Percentiles rank a stretch among this genome's conserved stretches.
Evolutionary conservation across 116 monocot genomes (phyloP).

Genomic region (Phalaenopsis hybrid): DNA sequence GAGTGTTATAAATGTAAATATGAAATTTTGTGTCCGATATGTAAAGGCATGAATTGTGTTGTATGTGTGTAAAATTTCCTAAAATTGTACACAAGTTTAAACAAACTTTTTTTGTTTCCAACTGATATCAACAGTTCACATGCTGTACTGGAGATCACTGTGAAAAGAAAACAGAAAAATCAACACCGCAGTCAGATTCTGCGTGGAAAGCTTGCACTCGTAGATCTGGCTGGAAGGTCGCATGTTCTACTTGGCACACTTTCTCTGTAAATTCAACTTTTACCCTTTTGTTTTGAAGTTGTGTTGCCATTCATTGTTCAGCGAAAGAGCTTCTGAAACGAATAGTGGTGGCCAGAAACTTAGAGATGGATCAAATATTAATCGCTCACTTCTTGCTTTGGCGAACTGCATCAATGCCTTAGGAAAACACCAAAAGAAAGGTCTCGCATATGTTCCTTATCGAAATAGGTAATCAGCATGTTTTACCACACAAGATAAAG

Average conservation of each 20-base stretch:
- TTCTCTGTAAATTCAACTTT: background rate
- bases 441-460: slow-evolving; percentile 98
- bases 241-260: background rate
- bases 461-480: slow-evolving; percentile 68
- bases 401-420: slow-evolving; percentile 98
- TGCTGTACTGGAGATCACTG: slow-evolving; percentile 91
- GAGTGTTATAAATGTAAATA: too few relatives aligned
- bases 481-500: background rate
- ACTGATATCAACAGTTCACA: slow-evolving; percentile 57
- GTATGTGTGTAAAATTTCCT: background rate
- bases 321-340: slow-evolving; percentile 95
- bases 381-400: slow-evolving; percentile 89
- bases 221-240: slow-evolving; percentile 97
- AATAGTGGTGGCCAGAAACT: slow-evolving; percentile 86
- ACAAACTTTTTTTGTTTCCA: slow-evolving; percentile 5
- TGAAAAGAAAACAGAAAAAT: slow-evolving; percentile 74
- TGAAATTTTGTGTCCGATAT: too few relatives aligned
- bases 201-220: slow-evolving; percentile 91
- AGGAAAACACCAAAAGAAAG: slow-evolving; percentile 94
- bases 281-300: background rate
- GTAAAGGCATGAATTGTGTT: too few relatives aligned
- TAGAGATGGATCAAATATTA: slow-evolving; percentile 96
- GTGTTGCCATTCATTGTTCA: slow-evolving; percentile 17
- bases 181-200: slow-evolving; percentile 64
- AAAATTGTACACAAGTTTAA: background rate